Evolutionary conservation across 1,284 basidiomycete genomes (phyloP).

Genomic region (Puccinia hordei): DNA sequence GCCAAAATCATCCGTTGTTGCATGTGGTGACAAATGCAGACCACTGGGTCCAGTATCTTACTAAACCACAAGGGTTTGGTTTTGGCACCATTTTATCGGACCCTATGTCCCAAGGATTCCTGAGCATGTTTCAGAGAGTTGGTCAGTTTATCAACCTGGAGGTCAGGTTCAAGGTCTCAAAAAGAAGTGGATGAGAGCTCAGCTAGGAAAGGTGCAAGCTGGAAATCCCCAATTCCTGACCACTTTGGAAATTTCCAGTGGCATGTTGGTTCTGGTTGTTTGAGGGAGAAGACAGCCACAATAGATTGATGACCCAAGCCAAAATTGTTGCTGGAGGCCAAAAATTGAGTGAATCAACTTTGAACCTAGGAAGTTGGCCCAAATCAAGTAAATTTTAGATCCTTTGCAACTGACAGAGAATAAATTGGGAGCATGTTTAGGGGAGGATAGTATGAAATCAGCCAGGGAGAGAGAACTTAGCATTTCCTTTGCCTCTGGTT

Average conservation of each 20-base stretch:
- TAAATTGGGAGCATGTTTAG: neutral
- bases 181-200: no score
- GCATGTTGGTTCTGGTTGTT: neutral
- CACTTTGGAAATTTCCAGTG: neutral
- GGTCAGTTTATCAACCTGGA: neutral
- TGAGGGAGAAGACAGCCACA: neutral
- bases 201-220: neutral
- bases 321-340: neutral
- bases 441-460: neutral
- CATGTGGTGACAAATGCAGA: neutral
- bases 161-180: neutral
- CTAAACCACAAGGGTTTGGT: constrained; percentile 21
- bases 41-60: neutral
- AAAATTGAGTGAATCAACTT: neutral
- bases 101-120: neutral
- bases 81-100: neutral
- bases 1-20: neutral
- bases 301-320: neutral
- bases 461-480: neutral
- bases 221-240: neutral
- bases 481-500: neutral
- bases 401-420: neutral
- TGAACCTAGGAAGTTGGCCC: neutral
- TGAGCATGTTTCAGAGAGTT: neutral
- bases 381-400: neutral